Conservation (phyloP, 768 basidiomycete genomes). For the Lyophyllum shimeji region DNA sequence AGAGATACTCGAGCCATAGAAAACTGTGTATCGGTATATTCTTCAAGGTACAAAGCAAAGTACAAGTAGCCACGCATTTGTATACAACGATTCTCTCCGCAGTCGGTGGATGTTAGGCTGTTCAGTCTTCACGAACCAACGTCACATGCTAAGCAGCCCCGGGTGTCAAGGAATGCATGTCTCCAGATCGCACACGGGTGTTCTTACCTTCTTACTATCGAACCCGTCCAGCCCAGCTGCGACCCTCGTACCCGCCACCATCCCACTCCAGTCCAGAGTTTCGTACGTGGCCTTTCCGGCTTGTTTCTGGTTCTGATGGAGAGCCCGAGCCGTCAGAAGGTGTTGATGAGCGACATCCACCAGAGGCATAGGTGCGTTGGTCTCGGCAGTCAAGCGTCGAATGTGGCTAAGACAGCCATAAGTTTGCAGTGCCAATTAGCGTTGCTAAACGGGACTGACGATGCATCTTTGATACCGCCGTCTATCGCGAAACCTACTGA, state of each 20-base stretch:
- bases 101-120: background rate
- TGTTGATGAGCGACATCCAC: conserved; percentile 76
- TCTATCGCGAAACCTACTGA: conserved; percentile 75
- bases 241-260: conserved; percentile 76
- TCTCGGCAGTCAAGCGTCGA: conserved; percentile 62
- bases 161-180: background rate
- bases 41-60: background rate
- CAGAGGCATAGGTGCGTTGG: conserved; percentile 69
- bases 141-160: conserved; percentile 15
- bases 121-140: conserved; percentile 21
- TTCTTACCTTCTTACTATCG: conserved; percentile 32
- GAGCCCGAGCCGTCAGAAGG: conserved; percentile 74
- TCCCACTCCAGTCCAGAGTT: conserved; percentile 77
- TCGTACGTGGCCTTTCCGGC: conserved; percentile 50
- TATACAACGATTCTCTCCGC: background rate
- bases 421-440: background rate
- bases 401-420: conserved; percentile 50
- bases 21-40: too few species aligned
- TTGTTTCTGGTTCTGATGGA: conserved; percentile 50
- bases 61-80: background rate
- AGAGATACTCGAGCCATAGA: too few species aligned
- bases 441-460: conserved; percentile 34
- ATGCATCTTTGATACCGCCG: conserved; percentile 86
- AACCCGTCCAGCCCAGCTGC: conserved; percentile 64
- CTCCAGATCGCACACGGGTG: background rate